phyloP scores from a whole-genome alignment of 345 rosid genomes.

The Ceriops zippeliana region DNA sequence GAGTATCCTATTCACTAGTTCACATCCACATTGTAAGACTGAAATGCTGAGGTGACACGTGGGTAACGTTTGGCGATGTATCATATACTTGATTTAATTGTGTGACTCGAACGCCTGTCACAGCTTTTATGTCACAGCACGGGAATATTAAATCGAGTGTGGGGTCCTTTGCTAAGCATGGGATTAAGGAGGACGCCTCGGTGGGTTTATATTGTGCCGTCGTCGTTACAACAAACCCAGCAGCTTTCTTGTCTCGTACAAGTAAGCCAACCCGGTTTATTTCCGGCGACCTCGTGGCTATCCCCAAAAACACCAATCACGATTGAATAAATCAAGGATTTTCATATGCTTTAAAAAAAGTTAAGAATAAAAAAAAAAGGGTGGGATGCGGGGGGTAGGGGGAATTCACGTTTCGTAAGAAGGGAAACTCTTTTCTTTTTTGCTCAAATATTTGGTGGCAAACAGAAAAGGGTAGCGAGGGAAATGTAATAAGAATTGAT shows the following conservation, averaged over 20 bases:
- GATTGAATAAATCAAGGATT: neutral
- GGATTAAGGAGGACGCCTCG: neutral
- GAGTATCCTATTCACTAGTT: no score
- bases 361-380: no score
- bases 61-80: neutral
- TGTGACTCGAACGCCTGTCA: neutral
- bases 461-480: constrained; percentile 40
- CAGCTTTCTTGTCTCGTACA: constrained; percentile 34
- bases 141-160: neutral
- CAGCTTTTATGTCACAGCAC: constrained; percentile 8
- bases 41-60: constrained; percentile 3
- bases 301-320: constrained; percentile 23
- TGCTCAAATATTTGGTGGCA: neutral
- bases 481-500: constrained; percentile 8
- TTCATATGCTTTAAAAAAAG: neutral
- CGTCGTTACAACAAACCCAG: constrained; percentile 47
- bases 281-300: constrained; percentile 17
- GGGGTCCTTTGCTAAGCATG: neutral
- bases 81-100: neutral
- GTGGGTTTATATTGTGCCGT: constrained; percentile 22
- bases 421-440: no score
- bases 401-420: no score
- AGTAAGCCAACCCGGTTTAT: constrained; percentile 24
- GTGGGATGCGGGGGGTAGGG: no score
- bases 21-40: no score